These are phyloP conservation scores for Aquilaria agallochum DNA, from an alignment of 441 rosid species.

Conservation along the genomic window DNA sequence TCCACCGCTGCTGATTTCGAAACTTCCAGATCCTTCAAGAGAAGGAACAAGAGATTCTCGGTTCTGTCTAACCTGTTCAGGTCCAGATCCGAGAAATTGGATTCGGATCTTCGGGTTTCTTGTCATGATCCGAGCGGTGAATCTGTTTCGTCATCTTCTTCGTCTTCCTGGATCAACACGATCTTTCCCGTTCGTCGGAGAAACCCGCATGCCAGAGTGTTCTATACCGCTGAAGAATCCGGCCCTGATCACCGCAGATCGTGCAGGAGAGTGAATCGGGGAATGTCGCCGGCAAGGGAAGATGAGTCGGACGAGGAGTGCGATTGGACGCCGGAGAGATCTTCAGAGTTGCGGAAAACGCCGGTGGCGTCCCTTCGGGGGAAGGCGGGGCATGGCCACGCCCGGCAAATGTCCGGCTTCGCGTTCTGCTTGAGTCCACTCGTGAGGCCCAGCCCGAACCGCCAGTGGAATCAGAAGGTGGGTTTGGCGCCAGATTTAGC, in stretches of 20 bases:
- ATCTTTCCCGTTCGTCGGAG: constrained; percentile 41
- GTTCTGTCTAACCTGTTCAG: constrained; percentile 46
- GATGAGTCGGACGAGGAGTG: constrained; percentile 27
- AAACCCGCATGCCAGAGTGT: constrained; percentile 21
- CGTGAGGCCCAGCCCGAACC: constrained; percentile 77
- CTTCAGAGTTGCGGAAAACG: constrained; percentile 41
- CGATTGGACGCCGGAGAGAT: constrained; percentile 30
- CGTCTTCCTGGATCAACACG: constrained; percentile 54
- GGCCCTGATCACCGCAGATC: constrained; percentile 20
- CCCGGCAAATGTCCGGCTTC: constrained; percentile 44
- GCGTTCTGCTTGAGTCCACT: constrained; percentile 83
- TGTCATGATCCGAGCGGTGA: constrained; percentile 26
- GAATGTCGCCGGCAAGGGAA: constrained; percentile 66
- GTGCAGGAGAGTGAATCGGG: constrained; percentile 29
- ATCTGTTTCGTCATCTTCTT: constrained; percentile 33
- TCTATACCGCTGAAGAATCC: constrained; percentile 22
- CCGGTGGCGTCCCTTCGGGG: constrained; percentile 34
- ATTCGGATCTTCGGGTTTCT: constrained; percentile 31
- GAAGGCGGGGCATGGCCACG: constrained; percentile 24
- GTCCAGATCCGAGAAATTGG: constrained; percentile 55
- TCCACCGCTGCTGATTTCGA: constrained; percentile 19
- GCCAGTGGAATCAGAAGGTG: constrained; percentile 55
- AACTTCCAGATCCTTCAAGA: constrained; percentile 14
- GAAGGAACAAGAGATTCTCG: constrained; percentile 30
- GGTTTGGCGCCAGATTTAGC: constrained; percentile 42